Conservation (phyloP, 148 eudicot genomes). For the Rhododendron ovatum region DNA sequence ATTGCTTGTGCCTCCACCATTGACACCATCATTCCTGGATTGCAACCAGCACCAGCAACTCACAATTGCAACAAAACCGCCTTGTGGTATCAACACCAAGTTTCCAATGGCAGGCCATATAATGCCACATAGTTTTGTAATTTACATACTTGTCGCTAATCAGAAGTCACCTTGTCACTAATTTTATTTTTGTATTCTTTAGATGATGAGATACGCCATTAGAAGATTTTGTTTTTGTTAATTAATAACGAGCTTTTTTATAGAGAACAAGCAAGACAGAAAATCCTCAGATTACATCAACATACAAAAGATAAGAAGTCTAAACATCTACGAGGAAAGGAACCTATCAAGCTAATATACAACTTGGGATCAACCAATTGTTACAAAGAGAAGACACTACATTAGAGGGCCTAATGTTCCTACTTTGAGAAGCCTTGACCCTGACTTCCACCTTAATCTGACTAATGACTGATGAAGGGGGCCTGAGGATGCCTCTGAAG, state of each 20-base stretch:
- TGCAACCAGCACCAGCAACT: neutral
- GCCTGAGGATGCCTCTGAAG: neutral
- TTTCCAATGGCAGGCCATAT: neutral
- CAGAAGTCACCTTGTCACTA: neutral
- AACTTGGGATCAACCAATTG: neutral
- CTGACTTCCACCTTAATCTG: neutral
- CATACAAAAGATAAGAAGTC: neutral
- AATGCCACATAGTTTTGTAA: neutral
- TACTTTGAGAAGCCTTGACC: neutral
- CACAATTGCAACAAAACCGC: neutral
- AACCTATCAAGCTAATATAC: neutral
- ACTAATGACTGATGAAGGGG: neutral
- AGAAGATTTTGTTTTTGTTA: neutral
- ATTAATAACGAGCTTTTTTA: no score
- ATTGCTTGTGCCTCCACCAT: neutral
- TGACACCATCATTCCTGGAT: neutral
- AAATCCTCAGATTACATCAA: neutral
- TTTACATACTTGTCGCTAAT: neutral
- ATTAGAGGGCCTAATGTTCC: neutral
- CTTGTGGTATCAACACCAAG: neutral
- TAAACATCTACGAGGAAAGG: neutral
- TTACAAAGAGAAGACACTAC: neutral
- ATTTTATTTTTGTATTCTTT: neutral
- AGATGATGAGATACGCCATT: neutral
- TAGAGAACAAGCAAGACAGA: neutral